Base-by-base conservation (phyloP, 495 filamentous ascomycete species). In the Hyaloscypha variabilis region DNA sequence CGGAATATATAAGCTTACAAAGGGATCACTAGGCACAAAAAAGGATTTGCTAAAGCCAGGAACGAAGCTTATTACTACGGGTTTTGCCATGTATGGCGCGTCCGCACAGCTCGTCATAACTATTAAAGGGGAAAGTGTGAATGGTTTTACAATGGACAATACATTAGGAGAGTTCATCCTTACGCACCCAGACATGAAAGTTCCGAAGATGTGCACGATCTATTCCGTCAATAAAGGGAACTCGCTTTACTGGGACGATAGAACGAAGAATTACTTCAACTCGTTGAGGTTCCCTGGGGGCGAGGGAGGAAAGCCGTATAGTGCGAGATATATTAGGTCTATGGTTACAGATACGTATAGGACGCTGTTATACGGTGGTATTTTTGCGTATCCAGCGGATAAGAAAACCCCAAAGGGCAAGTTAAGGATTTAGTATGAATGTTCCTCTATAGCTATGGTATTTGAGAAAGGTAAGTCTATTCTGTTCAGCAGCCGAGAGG, bases 341-440 rank as follows among this genome's bases (percentile, higher is more conserved):
- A 99, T 99, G 95, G 95, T 99, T 63, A 96, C 95, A n/a, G 95
- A 99, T 80, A 96, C 95, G 30, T 99, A 99, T 77, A 88, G 95
- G 11, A 99, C 95, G 17, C 75, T 99, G 67, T 79, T 97, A 58
- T 99, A 99, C 74, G 95, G 95, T 56, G 95, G 95, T 68, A 90
- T 99, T 69, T 99, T 99, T 75, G 95, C 95, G 26, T 99, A 99
- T 76, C 95, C 95, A 1, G 91, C 93, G 3, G 95, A 99, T 76
- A 95, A 94, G 81, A 98, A 99, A 87, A 96, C 90, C 72, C 90
- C 92, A 61, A 99, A 98, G 87, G 95, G 95, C 50, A 99, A 99
- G 84, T 84, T 99, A 71, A 85, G 95, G 67, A 99, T 99, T 70
- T 76, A 98, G 73, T 99, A 99, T 79, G 95, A 99, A 81, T 99